phyloP scores from a whole-genome alignment of 192 early-diverging fungal species.

The Chytriomyces confervae region DNA sequence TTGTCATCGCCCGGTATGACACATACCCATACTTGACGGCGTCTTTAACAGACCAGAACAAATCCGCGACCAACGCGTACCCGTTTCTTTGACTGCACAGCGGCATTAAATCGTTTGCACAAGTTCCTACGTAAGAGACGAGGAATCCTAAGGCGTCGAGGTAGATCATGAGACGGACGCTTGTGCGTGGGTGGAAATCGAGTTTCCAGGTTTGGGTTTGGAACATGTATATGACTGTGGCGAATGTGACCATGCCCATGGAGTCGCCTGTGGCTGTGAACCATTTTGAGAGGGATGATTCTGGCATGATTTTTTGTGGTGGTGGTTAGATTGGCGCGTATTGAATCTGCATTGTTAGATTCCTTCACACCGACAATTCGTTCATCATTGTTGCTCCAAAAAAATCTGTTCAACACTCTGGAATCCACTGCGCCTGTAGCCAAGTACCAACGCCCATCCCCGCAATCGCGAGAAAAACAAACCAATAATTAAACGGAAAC shows the following conservation, averaged over 20 bases:
- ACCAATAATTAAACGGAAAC: slow-evolving; percentile 32
- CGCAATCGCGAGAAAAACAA: slow-evolving; percentile 11
- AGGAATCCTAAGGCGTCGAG: slow-evolving; percentile 1
- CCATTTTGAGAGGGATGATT: background rate
- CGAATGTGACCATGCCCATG: slow-evolving; percentile 14
- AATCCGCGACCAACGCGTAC: slow-evolving; percentile 8
- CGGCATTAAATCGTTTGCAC: background rate
- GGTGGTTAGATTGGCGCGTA: too few species aligned
- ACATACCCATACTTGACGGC: slow-evolving; percentile 16
- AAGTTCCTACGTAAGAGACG: background rate
- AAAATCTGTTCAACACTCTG: background rate
- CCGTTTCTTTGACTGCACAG: slow-evolving; percentile 15
- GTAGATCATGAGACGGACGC: slow-evolving; percentile 27
- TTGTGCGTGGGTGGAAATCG: background rate
- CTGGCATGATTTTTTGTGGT: background rate
- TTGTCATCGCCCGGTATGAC: background rate
- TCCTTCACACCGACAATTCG: too few species aligned
- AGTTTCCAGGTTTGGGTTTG: background rate
- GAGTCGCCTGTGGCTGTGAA: background rate
- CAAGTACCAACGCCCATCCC: background rate
- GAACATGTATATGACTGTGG: slow-evolving; percentile 23
- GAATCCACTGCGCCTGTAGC: background rate
- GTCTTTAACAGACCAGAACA: slow-evolving; percentile 22
- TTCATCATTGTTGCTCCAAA: too few species aligned
- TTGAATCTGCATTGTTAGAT: too few species aligned